These are phyloP conservation scores for Misopates orontium DNA, from an alignment of 257 asterid genomes.

Conservation along the genomic window DNA sequence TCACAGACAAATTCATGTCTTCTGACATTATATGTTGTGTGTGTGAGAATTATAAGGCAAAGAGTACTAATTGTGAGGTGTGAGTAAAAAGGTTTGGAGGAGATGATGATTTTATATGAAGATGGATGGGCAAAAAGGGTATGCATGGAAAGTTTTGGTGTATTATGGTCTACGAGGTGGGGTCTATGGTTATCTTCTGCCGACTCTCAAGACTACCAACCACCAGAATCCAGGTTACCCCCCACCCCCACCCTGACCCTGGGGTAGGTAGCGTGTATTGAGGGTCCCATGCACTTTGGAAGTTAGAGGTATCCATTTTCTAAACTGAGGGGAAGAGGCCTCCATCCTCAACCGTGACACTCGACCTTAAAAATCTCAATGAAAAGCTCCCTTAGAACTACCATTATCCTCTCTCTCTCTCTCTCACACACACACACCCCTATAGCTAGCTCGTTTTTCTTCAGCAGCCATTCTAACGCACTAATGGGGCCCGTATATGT, in stretches of 20 bases:
- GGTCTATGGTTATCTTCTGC: slow-evolving; percentile 29
- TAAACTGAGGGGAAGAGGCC: slow-evolving; percentile 26
- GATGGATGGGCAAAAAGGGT: slow-evolving; percentile 33
- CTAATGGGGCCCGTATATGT: no score
- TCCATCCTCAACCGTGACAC: slow-evolving; percentile 55
- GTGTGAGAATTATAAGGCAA: no score
- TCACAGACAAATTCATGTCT: slow-evolving; percentile 71
- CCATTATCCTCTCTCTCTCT: slow-evolving; percentile 32
- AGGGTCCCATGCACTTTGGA: slow-evolving; percentile 34
- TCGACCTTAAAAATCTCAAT: slow-evolving; percentile 64
- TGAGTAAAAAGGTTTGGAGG: slow-evolving; percentile 38
- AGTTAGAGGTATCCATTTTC: slow-evolving; percentile 35
- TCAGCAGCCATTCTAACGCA: background rate
- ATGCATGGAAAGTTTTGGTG: slow-evolving; percentile 61
- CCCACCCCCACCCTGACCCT: no score
- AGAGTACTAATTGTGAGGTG: slow-evolving; percentile 7
- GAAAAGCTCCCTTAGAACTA: slow-evolving; percentile 59
- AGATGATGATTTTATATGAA: slow-evolving; percentile 51
- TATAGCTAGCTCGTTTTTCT: background rate
- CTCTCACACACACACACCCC: background rate
- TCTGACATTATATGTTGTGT: slow-evolving; percentile 41
- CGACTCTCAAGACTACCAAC: slow-evolving; percentile 45
- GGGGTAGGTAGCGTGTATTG: slow-evolving; percentile 4
- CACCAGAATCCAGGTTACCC: slow-evolving; percentile 16
- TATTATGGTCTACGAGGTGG: slow-evolving; percentile 40